These are phyloP conservation scores for Cercospora sp. DNA, from an alignment of 2,329 filamentous ascomycete species.

Conservation along the genomic window DNA sequence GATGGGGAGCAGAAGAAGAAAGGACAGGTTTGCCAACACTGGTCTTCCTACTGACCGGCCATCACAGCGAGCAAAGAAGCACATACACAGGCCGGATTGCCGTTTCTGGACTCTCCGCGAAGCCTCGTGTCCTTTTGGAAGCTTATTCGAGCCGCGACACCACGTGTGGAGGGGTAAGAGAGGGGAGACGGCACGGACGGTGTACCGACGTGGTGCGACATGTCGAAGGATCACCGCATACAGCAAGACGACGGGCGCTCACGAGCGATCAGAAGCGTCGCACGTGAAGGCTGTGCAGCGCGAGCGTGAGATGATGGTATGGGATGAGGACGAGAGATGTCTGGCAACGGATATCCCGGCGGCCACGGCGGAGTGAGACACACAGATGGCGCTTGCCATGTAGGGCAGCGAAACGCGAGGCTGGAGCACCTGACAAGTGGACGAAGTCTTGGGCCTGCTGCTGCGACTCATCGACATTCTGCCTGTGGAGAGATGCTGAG, in stretches of 20 bases:
- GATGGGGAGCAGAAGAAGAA: neutral
- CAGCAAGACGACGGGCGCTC: slow-evolving; percentile 1
- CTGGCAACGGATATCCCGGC: neutral
- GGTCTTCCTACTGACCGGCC: slow-evolving; percentile 1
- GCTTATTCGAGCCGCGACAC: neutral
- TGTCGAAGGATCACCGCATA: neutral
- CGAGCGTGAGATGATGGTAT: neutral
- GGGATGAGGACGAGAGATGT: slow-evolving; percentile 2
- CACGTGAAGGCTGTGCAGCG: neutral
- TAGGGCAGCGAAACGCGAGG: neutral
- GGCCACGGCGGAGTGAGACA: neutral
- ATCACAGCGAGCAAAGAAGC: slow-evolving; percentile 5
- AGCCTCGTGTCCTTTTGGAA: neutral
- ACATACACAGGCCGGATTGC: slow-evolving; percentile 9
- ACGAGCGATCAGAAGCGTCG: neutral
- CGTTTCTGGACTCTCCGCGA: slow-evolving; percentile 2
- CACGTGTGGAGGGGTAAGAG: slow-evolving; percentile 4
- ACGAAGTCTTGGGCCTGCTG: neutral
- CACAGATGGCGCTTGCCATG: neutral
- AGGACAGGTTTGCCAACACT: neutral
- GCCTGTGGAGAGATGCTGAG: neutral
- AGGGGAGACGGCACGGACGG: neutral
- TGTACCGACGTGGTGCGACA: neutral
- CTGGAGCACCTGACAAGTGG: neutral
- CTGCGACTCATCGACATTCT: neutral